phyloP scores from a whole-genome alignment of 2,329 filamentous ascomycete genomes.

The Epichloe festucae region DNA sequence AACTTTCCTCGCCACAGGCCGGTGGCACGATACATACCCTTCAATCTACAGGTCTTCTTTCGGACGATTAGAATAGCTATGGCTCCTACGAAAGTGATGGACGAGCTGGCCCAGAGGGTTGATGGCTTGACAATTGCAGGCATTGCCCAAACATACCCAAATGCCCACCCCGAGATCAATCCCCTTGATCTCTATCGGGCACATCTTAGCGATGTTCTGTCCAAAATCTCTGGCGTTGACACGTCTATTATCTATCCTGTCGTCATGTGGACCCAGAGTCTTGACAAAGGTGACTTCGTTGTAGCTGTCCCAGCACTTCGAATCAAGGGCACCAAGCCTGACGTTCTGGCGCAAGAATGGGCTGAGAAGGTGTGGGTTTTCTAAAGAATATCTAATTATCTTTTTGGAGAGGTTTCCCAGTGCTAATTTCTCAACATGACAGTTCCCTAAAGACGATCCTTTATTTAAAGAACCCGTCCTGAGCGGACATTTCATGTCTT shows the following conservation, averaged over 20 bases:
- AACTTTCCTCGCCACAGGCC: background rate
- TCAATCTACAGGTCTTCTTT: background rate
- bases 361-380: conserved; percentile 36
- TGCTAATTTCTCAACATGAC: background rate
- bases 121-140: conserved; percentile 5
- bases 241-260: conserved; percentile 58
- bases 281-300: conserved; percentile 74
- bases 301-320: conserved; percentile 69
- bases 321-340: conserved; percentile 57
- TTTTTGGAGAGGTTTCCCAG: background rate
- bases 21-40: background rate
- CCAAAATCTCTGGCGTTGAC: conserved; percentile 58
- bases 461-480: conserved; percentile 57
- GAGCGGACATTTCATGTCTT: conserved; percentile 59
- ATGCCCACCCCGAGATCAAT: conserved; percentile 55
- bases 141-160: conserved; percentile 27
- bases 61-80: background rate
- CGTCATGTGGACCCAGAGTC: conserved; percentile 63
- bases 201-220: conserved; percentile 58
- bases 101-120: conserved; percentile 6
- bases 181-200: conserved; percentile 70
- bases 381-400: background rate
- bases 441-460: conserved; percentile 64
- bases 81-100: conserved; percentile 1
- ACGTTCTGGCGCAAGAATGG: conserved; percentile 49